Evolutionary conservation across 2,329 filamentous ascomycete species (phyloP), one percentile per base, ranked within the genome.

Genomic region (Alternaria panax): DNA sequence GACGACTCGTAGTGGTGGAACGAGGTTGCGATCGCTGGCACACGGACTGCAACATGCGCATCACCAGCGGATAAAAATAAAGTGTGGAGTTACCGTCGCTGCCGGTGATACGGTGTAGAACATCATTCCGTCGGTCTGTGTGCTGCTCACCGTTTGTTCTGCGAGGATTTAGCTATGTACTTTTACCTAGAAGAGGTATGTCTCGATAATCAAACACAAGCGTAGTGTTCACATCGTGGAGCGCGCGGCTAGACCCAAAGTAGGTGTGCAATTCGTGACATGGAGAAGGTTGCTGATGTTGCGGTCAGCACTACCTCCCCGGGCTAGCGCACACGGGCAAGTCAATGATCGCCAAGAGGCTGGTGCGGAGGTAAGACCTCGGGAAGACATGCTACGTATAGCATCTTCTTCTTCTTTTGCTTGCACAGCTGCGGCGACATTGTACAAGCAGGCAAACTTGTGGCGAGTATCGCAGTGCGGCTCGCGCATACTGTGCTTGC

Each of bases 401-500:
- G 16, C 32, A n/a, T n/a, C 32, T n/a, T 36, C 16, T 36, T 8
- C 8, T 27, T n/a, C 32, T 7, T 16, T 1, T 36, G 32, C 0
- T 36, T n/a, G 32, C 16, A 7, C 32, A 36, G 32, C 32, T 14
- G 1, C 32, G 32, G 32, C 32, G 16, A n/a, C 32, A 36, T n/a
- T n/a, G 16, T 36, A 8, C 3, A 7, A 0, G 32, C n/a, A 8
- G 32, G 16, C 16, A n/a, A n/a, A 7, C 6, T n/a, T 36, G 7
- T 8, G 3, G 3, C 16, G 16, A 36, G 32, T n/a, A n/a, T 1
- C 16, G 16, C 32, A 36, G 4, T 36, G 3, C 14, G n/a, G 3
- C 16, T n/a, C 16, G 0, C 3, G 32, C 16, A n/a, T 16, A n/a
- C 4, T 1, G 16, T 3, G 1, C 14, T 36, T 5, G 4, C 25